These are phyloP conservation scores for Condylostoma magnum DNA, from an alignment of 169 alveolate species.

Conservation along the genomic window DNA sequence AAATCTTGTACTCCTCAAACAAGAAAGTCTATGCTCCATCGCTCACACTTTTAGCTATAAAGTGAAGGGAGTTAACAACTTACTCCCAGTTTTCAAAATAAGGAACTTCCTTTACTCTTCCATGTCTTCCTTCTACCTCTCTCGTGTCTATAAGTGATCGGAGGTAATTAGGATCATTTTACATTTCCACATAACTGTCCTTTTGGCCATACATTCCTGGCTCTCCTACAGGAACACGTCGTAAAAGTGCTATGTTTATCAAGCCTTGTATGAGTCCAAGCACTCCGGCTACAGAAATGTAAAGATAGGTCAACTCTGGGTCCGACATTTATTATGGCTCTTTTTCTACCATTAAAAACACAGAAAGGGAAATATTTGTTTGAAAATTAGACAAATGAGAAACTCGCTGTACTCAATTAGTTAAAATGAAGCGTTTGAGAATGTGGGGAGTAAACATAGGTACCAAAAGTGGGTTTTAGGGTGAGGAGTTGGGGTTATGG, in stretches of 20 bases:
- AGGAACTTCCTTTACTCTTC: background rate
- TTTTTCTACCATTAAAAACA: background rate
- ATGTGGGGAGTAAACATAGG: no score
- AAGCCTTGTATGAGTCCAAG: constrained; percentile 23
- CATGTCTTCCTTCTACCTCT: background rate
- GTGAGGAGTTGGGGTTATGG: no score
- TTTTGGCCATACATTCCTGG: background rate
- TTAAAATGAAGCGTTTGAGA: no score
- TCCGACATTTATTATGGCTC: constrained; percentile 1
- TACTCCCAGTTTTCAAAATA: constrained; percentile 21
- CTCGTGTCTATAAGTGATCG: constrained; percentile 7
- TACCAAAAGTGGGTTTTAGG: no score
- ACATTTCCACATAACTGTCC: no score
- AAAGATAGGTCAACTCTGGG: background rate
- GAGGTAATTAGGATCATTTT: constrained; percentile 12
- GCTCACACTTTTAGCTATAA: constrained; percentile 38
- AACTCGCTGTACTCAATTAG: no score
- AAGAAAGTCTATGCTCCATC: constrained; percentile 91
- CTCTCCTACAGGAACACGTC: constrained; percentile 30
- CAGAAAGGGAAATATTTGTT: background rate
- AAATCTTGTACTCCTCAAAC: constrained; percentile 76
- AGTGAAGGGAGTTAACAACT: background rate
- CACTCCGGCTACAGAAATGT: background rate
- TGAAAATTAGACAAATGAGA: background rate
- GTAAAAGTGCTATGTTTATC: background rate